A percentile compares a stretch with the other conserved stretches of the same genome.
These are phyloP conservation scores for Naganishia albida DNA, from an alignment of 1,284 basidiomycete genomes.

Conservation along the genomic window DNA sequence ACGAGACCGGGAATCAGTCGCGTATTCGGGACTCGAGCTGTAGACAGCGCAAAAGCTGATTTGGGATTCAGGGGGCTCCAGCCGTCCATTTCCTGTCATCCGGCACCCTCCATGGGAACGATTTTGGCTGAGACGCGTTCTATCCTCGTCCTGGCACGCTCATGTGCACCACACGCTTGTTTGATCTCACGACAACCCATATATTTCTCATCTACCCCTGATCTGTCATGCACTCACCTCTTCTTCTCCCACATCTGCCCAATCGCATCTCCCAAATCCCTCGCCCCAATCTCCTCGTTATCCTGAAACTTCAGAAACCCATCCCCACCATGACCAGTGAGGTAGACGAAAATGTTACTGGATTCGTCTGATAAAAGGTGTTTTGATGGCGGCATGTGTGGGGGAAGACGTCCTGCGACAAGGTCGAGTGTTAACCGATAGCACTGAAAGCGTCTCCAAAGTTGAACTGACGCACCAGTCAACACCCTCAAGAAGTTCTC, in stretches of 20 bases:
- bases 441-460: neutral
- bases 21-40: neutral
- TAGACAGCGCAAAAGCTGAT: no score
- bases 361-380: conserved; percentile 84
- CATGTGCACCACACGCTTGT: no score
- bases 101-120: no score
- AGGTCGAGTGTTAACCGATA: conserved; percentile 31
- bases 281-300: conserved; percentile 94
- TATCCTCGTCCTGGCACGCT: no score
- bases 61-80: no score
- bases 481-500: conserved; percentile 90
- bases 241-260: conserved; percentile 99
- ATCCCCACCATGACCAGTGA: conserved; percentile 97
- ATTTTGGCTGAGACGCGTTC: no score
- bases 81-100: no score
- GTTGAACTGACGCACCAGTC: conserved; percentile 64
- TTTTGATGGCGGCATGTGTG: conserved; percentile 78
- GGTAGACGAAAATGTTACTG: conserved; percentile 96
- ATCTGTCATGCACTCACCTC: conserved; percentile 59
- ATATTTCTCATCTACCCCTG: neutral
- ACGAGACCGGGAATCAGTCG: no score
- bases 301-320: conserved; percentile 99
- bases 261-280: conserved; percentile 93
- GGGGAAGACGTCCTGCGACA: conserved; percentile 68
- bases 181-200: no score